Percentiles rank a stretch among this genome's conserved stretches.
Conservation (phyloP, 352 stramenopile species). For the Pythium rhizo-oryzae region DNA sequence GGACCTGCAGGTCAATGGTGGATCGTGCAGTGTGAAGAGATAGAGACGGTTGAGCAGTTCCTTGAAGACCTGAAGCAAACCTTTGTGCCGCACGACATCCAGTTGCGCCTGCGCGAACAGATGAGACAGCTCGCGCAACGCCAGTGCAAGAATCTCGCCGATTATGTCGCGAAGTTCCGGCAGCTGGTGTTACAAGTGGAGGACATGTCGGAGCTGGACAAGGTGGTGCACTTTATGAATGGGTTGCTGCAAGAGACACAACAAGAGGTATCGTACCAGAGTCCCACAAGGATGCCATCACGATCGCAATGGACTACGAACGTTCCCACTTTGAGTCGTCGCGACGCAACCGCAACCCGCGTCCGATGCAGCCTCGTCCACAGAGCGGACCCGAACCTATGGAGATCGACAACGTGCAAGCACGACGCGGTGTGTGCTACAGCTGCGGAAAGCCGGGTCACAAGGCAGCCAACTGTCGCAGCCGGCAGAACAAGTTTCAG, state of each 20-base stretch:
- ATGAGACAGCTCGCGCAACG: not conserved
- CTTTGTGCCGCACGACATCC: not conserved
- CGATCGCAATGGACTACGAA: conserved; percentile 1
- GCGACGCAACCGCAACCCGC: not conserved
- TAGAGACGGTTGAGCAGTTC: not conserved
- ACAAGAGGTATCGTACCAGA: not conserved
- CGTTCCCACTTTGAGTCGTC: not conserved
- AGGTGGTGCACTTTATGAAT: not conserved
- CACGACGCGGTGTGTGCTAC: too few relatives aligned
- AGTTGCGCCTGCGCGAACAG: not conserved
- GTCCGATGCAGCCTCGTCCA: not conserved
- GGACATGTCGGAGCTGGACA: not conserved
- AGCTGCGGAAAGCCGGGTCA: too few relatives aligned
- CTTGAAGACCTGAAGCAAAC: not conserved
- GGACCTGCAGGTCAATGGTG: not conserved
- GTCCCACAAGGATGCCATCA: not conserved
- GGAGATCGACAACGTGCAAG: not conserved
- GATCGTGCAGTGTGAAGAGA: not conserved
- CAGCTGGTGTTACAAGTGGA: not conserved
- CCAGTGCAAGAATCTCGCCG: not conserved
- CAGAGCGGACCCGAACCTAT: not conserved
- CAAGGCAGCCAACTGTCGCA: too few relatives aligned
- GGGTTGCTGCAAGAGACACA: not conserved
- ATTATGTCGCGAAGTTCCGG: not conserved
- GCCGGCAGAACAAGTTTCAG: too few relatives aligned